Evolutionary conservation across 1,139 yeast genomes (phyloP), one percentile per base, ranked within the genome.

Genomic region (Geotrichum cucujoidarum): DNA sequence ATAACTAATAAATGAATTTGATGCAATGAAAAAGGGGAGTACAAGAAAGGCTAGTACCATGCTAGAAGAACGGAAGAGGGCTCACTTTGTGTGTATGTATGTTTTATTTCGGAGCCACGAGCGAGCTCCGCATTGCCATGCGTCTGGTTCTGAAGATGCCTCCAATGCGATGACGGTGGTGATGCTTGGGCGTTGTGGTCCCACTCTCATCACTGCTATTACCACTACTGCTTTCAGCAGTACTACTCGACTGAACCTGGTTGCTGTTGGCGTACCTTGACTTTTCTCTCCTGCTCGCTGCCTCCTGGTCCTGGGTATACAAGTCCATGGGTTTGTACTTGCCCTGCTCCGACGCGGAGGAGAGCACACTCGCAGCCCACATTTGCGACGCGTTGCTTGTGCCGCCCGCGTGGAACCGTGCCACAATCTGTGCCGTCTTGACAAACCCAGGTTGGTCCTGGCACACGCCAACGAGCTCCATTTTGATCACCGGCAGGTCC

Each of bases 351-450:
- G 16, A 3, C n/a, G n/a, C 45, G 7, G 45, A 42, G 10, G 32
- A 13, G n/a, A 42, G 21, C 11, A 42, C 45, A n/a, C 35, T 40
- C 32, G 24, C 14, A 16, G 35, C 32, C 45, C 45, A 42, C 20
- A 35, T 42, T 11, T n/a, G 27, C 5, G 34, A 17, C 1, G 40
- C 45, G n/a, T 35, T 13, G 2, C 22, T 11, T 11, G 25, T 17
- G n/a, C n/a, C 18, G 4, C 45, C 45, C 20, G 29, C 40, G 24
- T 42, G 22, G 25, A 42, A 42, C 24, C 14, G 25, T 8, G 45
- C 31, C 1, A 42, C 34, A 4, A 34, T 18, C n/a, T 27, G 21
- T 21, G 45, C 45, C 7, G 45, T 42, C 4, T 35, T 35, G 14
- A 32, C 27, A 29, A 42, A 35, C 18, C 25, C 22, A 3, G 16